Conservation (phyloP, 495 filamentous ascomycete species). For the Tuber indicum region DNA sequence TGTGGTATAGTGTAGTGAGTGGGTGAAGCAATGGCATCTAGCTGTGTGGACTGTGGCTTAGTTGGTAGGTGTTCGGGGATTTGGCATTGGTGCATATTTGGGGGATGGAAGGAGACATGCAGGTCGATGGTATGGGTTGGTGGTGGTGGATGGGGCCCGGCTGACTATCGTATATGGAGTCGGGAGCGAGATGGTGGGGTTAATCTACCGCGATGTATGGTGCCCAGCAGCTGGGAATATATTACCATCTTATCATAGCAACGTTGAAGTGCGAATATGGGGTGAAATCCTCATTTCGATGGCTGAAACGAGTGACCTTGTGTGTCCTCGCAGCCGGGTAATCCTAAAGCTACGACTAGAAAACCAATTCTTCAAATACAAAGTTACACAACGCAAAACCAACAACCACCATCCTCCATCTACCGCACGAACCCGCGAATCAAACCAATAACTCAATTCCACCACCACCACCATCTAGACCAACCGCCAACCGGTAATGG, state of each 20-base stretch:
- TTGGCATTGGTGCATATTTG: not conserved
- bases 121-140: not conserved
- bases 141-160: not conserved
- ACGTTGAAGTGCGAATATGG: not conserved
- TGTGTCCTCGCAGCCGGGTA: not conserved
- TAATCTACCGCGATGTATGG: not conserved
- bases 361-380: not conserved
- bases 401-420: conserved; percentile 7
- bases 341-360: not conserved
- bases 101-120: not conserved
- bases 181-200: not conserved
- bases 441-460: conserved; percentile 3
- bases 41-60: not conserved
- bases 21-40: not conserved
- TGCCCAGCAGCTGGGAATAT: not conserved
- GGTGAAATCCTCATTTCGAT: not conserved
- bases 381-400: not conserved
- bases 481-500: conserved; percentile 11
- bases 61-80: not conserved
- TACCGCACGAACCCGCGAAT: not conserved
- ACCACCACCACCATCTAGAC: conserved; percentile 1
- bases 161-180: not conserved
- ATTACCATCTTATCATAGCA: not conserved
- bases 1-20: not conserved
- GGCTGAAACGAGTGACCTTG: not conserved